Base-by-base conservation (phyloP, 352 stramenopile species). In the Phytopythium aichiense region DNA sequence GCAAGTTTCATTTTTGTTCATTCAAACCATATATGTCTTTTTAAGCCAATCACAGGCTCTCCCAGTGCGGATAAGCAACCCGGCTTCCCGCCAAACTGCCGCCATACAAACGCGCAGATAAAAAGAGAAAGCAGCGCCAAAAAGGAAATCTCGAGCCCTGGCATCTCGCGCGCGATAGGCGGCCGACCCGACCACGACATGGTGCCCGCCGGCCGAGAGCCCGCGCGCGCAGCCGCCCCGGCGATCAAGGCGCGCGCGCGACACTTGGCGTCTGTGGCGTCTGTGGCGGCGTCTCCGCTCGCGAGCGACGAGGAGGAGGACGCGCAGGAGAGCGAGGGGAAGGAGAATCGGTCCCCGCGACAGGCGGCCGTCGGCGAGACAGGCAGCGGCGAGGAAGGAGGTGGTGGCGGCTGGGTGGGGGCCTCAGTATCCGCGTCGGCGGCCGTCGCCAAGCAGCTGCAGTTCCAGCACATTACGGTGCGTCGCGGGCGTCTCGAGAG, bases 291-390 rank as follows among this genome's bases (percentile, higher is more conserved):
- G 31, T 23, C 50, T n/a, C 18, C 50, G 15, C n/a, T 30, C 50
- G 50, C 30, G 18, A 56, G 50, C 50, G 50, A 65, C 16, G 58
- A 56, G 1, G 25, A 49, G 28, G 60, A 64, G 53, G 35, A 60
- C 59, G 63, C 42, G 33, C 22, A 57, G 13, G 61, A 63, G 33
- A 56, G 28, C 56, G 51, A 60, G 42, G 65, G 65, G 15, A 71
- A 71, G 42, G 65, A 71, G 51, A 71, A 71, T 38, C 58, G 64
- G 28, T 58, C 65, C n/a, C 65, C 65, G 22, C 48, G 55, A 37
- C 35, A 51, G 55, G 42, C 42, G 20, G 55, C 28, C 33, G 2
- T 18, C 7, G n/a, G 33, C 25, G 42, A 60, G 56, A 46, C 48
- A 60, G 55, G 33, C 49, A 49, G 42, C 42, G 22, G 42, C 15